Conservation (phyloP, 345 rosid species). For the Populus ilicifolia region DNA sequence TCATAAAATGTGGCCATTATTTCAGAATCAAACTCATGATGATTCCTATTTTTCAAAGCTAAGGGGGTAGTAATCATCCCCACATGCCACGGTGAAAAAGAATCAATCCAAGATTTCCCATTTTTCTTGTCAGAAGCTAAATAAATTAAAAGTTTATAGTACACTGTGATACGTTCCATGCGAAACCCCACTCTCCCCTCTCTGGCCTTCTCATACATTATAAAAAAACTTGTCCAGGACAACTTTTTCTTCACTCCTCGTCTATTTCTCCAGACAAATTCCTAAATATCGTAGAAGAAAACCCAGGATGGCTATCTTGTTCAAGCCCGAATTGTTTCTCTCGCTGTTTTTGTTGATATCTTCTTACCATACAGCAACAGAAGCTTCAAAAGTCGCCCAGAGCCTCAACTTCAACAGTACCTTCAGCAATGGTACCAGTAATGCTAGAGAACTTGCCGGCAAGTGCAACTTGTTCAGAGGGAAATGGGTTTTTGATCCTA, state of each 20-base stretch:
- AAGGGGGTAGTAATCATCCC: slow-evolving; percentile 21
- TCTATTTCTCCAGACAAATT: slow-evolving; percentile 4
- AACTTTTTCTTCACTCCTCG: slow-evolving; percentile 23
- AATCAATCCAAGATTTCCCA: slow-evolving; percentile 15
- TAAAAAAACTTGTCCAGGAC: slow-evolving; percentile 18
- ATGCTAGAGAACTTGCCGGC: slow-evolving; percentile 24
- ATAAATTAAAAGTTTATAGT: neutral
- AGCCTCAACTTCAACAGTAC: neutral
- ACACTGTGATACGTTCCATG: slow-evolving; percentile 22
- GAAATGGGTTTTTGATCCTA: slow-evolving; percentile 53
- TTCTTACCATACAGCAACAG: neutral
- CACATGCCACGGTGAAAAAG: slow-evolving; percentile 19
- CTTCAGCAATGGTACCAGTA: neutral
- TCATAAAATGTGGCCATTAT: slow-evolving; percentile 16
- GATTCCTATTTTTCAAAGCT: slow-evolving; percentile 23
- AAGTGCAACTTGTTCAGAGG: slow-evolving; percentile 52
- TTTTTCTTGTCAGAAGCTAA: neutral
- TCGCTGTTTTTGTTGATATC: slow-evolving; percentile 6
- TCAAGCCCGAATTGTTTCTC: slow-evolving; percentile 16
- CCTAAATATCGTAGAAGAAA: slow-evolving; percentile 5
- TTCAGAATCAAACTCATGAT: slow-evolving; percentile 22
- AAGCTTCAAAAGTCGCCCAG: slow-evolving; percentile 6
- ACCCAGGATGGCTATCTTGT: slow-evolving; percentile 36
- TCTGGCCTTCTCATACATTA: slow-evolving; percentile 5
- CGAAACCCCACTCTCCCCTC: neutral